phyloP scores from a whole-genome alignment of 2,329 filamentous ascomycete genomes.

The Stachybotrys chartarum region DNA sequence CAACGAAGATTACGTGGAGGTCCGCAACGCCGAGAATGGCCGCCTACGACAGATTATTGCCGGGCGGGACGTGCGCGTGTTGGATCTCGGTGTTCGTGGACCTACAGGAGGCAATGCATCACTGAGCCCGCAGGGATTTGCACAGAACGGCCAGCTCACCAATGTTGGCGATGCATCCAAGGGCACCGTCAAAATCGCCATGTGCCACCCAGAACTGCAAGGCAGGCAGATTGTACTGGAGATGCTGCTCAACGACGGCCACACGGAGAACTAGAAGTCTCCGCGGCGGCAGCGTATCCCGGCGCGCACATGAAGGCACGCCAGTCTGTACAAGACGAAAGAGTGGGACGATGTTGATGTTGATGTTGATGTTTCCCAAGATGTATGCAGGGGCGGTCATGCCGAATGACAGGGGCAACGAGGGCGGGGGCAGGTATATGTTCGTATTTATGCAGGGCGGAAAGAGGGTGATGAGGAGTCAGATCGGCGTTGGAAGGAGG shows the following conservation, averaged over 20 bases:
- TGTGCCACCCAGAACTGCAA: constrained; percentile 86
- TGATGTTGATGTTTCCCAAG: too few species aligned
- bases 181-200: constrained; percentile 84
- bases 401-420: too few species aligned
- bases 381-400: too few species aligned
- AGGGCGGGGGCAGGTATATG: too few species aligned
- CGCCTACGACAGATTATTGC: constrained; percentile 89
- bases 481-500: not conserved
- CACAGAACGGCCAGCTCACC: constrained; percentile 24
- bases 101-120: constrained; percentile 43
- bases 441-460: too few species aligned
- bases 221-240: constrained; percentile 86
- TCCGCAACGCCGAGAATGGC: constrained; percentile 93
- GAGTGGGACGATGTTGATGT: not conserved
- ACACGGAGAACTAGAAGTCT: constrained; percentile 37
- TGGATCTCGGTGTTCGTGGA: constrained; percentile 74
- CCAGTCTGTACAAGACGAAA: not conserved
- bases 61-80: constrained; percentile 78
- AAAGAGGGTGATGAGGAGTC: not conserved
- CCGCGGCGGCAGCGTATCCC: not conserved
- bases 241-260: constrained; percentile 84
- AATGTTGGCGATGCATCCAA: constrained; percentile 43
- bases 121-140: constrained; percentile 22
- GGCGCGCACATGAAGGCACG: not conserved
- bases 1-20: constrained; percentile 94